These are phyloP conservation scores for Cucumis melo DNA, from an alignment of 306 rosid species.

Conservation along the genomic window DNA sequence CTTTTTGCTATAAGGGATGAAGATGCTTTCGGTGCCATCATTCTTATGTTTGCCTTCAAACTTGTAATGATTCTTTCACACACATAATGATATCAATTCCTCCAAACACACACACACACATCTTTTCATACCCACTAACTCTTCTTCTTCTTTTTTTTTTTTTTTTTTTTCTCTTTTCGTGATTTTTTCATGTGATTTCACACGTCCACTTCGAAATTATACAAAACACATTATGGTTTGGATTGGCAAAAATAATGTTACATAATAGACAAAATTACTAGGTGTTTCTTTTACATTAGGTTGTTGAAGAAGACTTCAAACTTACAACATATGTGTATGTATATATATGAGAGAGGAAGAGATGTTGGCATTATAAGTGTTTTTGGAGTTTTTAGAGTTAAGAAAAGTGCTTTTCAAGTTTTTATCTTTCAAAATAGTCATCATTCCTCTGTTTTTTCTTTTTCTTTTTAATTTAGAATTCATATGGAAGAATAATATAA, in stretches of 20 bases:
- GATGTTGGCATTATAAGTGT: background rate
- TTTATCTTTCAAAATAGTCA: background rate
- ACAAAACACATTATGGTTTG: too few relatives aligned
- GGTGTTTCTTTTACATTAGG: too few relatives aligned
- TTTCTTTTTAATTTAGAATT: too few relatives aligned
- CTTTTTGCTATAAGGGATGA: background rate
- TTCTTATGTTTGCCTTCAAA: background rate
- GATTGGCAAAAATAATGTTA: background rate
- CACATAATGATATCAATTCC: background rate
- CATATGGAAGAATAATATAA: background rate
- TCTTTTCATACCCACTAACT: background rate
- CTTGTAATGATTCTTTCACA: slow-evolving; percentile 1
- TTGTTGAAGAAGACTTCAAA: too few relatives aligned
- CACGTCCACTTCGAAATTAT: background rate
- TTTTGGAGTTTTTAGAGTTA: background rate
- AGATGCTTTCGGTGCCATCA: slow-evolving; percentile 14
- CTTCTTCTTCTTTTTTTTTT: too few relatives aligned
- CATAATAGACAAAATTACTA: background rate
- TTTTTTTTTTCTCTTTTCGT: too few relatives aligned
- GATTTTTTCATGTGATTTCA: background rate
- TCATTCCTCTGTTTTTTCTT: too few relatives aligned
- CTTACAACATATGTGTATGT: background rate
- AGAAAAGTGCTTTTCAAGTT: background rate
- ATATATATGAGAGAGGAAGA: background rate
- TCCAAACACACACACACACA: background rate